Evolutionary conservation across 768 basidiomycete species (phyloP).

Genomic region (Plicaturopsis crispa): DNA sequence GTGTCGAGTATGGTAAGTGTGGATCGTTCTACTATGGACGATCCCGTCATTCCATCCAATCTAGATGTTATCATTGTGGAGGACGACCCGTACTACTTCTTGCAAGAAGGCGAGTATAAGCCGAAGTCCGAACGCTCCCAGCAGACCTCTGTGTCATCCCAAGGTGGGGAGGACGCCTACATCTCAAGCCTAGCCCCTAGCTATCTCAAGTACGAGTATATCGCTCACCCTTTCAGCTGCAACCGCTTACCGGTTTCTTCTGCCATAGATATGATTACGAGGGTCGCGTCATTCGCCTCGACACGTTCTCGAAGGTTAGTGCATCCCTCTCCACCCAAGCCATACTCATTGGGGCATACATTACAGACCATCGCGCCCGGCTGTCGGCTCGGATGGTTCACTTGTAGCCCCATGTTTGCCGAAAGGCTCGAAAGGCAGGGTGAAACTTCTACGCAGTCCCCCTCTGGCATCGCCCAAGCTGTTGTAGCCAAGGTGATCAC

Average conservation of each 20-base stretch:
- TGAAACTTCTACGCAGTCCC: not conserved
- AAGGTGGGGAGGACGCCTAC: slow-evolving; percentile 35
- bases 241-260: not conserved
- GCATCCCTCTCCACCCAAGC: too few relatives aligned
- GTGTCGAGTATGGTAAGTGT: slow-evolving; percentile 63
- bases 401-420: slow-evolving; percentile 66
- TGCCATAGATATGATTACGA: slow-evolving; percentile 55
- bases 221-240: not conserved
- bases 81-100: slow-evolving; percentile 79
- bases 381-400: slow-evolving; percentile 73
- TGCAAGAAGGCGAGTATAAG: slow-evolving; percentile 53
- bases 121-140: slow-evolving; percentile 28
- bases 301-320: slow-evolving; percentile 68
- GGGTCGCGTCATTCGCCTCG: slow-evolving; percentile 78
- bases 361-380: slow-evolving; percentile 71
- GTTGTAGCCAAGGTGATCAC: slow-evolving; percentile 54
- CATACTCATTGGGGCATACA: not conserved
- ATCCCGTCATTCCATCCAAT: not conserved
- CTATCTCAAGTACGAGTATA: slow-evolving; percentile 40
- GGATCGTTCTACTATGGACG: not conserved
- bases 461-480: slow-evolving; percentile 14
- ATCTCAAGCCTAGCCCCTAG: slow-evolving; percentile 52
- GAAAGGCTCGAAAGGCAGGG: slow-evolving; percentile 65
- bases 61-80: slow-evolving; percentile 72
- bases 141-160: slow-evolving; percentile 9